Evolutionary conservation across 306 rosid genomes (phyloP).

Genomic region (Sindora glabra): DNA sequence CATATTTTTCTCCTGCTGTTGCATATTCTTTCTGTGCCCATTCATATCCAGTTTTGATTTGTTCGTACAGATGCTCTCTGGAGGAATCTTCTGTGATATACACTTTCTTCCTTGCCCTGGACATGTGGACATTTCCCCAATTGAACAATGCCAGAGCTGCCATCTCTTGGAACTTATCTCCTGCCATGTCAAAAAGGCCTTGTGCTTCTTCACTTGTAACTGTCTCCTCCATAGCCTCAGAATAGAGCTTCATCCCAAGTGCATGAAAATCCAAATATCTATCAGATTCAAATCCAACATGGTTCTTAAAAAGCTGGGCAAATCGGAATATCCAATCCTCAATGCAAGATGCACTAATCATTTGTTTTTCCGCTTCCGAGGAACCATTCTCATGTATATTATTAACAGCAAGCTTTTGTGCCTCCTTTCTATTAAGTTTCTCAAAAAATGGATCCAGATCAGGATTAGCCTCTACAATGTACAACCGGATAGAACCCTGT

Average conservation of each 20-base stretch:
- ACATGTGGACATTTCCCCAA: constrained; percentile 91
- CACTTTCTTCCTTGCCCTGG: constrained; percentile 74
- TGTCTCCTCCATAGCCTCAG: constrained; percentile 93
- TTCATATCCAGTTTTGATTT: constrained; percentile 47
- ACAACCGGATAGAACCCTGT: constrained; percentile 53
- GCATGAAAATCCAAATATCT: constrained; percentile 70
- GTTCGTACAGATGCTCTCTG: constrained; percentile 36
- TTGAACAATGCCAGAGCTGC: constrained; percentile 86
- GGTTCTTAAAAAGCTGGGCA: constrained; percentile 70
- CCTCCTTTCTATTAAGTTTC: constrained; percentile 25
- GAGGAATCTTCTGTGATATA: constrained; percentile 47
- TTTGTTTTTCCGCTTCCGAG: constrained; percentile 33
- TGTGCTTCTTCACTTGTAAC: constrained; percentile 86
- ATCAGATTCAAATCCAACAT: constrained; percentile 77
- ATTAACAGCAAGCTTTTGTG: constrained; percentile 6
- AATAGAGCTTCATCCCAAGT: constrained; percentile 77
- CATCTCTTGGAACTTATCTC: constrained; percentile 82
- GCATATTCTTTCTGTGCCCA: constrained; percentile 64
- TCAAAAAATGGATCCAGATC: constrained; percentile 56
- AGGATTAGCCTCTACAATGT: constrained; percentile 59
- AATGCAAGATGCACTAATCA: constrained; percentile 51
- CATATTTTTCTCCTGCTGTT: constrained; percentile 69
- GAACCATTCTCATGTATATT: constrained; percentile 29
- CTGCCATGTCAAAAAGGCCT: constrained; percentile 66
- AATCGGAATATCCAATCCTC: constrained; percentile 85